Evolutionary conservation across 1,139 yeast genomes (phyloP).

Genomic region (Blastobotrys aristatus): DNA sequence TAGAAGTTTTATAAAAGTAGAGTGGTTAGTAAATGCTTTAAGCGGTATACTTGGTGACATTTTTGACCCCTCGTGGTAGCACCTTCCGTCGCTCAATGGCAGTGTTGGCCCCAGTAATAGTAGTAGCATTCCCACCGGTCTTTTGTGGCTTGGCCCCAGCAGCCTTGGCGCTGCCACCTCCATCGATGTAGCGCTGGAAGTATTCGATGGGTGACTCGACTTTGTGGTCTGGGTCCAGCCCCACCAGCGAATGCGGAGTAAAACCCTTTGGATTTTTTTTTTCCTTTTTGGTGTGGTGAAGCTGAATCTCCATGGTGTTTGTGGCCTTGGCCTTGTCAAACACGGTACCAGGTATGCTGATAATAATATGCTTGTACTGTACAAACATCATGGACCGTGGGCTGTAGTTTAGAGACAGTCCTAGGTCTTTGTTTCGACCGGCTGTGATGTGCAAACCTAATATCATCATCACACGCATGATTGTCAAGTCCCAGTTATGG

Average conservation of each 20-base stretch:
- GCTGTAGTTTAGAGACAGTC: neutral
- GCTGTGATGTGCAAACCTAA: neutral
- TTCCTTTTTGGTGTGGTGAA: neutral
- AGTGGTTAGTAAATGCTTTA: no score
- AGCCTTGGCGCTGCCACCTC: no score
- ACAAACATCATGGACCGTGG: neutral
- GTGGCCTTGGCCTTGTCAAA: neutral
- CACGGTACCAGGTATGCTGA: neutral
- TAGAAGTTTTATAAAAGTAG: no score
- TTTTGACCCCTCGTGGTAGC: no score
- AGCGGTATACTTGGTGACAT: no score
- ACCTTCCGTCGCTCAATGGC: no score
- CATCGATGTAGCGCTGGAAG: no score
- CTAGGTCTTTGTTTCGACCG: neutral
- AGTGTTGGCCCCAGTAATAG: no score
- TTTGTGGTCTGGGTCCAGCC: no score
- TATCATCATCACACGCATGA: neutral
- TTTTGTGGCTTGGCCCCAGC: no score
- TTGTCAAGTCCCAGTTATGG: neutral
- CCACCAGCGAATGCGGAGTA: neutral
- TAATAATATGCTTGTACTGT: neutral
- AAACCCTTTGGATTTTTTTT: neutral
- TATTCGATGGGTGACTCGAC: no score
- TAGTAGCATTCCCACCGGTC: no score
- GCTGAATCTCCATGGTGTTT: neutral